A percentile compares a stretch with the other conserved stretches of the same genome.
These are phyloP conservation scores for Hypericum perforatum DNA, from an alignment of 345 rosid species.

Conservation along the genomic window DNA sequence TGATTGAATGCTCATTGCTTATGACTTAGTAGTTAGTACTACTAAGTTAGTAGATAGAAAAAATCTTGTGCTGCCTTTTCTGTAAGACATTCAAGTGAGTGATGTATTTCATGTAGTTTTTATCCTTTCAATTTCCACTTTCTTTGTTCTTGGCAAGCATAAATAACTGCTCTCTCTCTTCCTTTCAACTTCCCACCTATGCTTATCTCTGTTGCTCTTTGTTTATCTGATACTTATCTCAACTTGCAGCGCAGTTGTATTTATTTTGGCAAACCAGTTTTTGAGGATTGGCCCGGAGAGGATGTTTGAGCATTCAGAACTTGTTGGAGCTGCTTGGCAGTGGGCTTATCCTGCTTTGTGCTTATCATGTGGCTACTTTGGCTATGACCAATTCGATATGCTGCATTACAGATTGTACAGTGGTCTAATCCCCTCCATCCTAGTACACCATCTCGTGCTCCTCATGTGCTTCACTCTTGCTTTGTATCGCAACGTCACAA, in stretches of 20 bases:
- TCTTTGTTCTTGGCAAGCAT: too few relatives aligned
- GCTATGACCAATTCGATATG: constrained; percentile 95
- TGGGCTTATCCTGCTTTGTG: constrained; percentile 78
- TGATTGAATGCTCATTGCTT: too few relatives aligned
- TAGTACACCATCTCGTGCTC: constrained; percentile 73
- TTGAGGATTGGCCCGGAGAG: constrained; percentile 28
- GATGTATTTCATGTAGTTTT: too few relatives aligned
- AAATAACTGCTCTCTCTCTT: too few relatives aligned
- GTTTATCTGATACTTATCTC: constrained; percentile 2
- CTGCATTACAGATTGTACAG: constrained; percentile 60
- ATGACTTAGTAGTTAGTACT: too few relatives aligned
- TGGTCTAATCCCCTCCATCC: constrained; percentile 67
- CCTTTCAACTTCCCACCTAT: too few relatives aligned
- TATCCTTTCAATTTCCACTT: too few relatives aligned
- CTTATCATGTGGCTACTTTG: constrained; percentile 90
- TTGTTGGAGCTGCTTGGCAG: constrained; percentile 59
- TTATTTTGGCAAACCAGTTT: constrained; percentile 47
- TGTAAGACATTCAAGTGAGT: too few relatives aligned
- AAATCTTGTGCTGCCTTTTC: too few relatives aligned
- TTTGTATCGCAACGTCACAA: constrained; percentile 64
- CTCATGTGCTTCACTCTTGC: constrained; percentile 87
- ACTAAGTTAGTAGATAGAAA: too few relatives aligned
- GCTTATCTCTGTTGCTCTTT: not conserved
- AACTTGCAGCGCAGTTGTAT: constrained; percentile 46
- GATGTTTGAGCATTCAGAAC: constrained; percentile 64